phyloP scores from a whole-genome alignment of 192 early-diverging fungal species.

The Podila epigama region DNA sequence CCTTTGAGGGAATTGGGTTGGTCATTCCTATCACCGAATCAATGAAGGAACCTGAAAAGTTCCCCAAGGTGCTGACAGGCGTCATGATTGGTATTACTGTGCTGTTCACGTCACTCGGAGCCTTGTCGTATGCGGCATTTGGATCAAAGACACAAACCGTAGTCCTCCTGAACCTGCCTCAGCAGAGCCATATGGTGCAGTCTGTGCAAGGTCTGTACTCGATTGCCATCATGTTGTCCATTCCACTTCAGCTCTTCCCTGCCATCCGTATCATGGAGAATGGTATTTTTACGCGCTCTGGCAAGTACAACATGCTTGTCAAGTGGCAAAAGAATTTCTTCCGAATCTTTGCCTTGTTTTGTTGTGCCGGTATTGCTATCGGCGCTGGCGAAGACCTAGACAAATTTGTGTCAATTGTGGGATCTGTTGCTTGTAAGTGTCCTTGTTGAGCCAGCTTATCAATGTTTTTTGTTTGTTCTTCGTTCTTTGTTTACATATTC shows the following conservation, averaged over 20 bases:
- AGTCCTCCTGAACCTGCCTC: conserved; percentile 88
- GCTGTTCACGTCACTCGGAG: conserved; percentile 83
- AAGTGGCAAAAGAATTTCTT: conserved; percentile 91
- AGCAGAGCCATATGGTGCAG: conserved; percentile 65
- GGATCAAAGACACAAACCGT: conserved; percentile 87
- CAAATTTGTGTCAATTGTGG: conserved; percentile 73
- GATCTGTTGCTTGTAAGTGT: conserved; percentile 45
- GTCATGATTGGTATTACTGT: conserved; percentile 81
- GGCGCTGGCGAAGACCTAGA: conserved; percentile 79
- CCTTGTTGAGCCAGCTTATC: not conserved
- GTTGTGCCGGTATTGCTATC: conserved; percentile 78
- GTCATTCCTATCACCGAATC: conserved; percentile 83
- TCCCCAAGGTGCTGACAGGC: conserved; percentile 80
- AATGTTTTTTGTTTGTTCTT: not conserved
- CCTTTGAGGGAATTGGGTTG: conserved; percentile 44
- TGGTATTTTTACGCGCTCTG: conserved; percentile 82
- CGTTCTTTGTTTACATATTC: not conserved
- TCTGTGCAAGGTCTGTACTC: conserved; percentile 87
- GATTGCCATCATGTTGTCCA: conserved; percentile 92
- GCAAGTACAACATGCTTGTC: conserved; percentile 78
- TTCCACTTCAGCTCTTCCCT: conserved; percentile 92
- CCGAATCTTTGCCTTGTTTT: conserved; percentile 69
- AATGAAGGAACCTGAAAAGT: conserved; percentile 93
- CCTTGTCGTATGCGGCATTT: conserved; percentile 85
- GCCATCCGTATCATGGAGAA: conserved; percentile 93